Base-by-base conservation (phyloP, 2,329 filamentous ascomycete genomes). In the Periconia digitata region DNA sequence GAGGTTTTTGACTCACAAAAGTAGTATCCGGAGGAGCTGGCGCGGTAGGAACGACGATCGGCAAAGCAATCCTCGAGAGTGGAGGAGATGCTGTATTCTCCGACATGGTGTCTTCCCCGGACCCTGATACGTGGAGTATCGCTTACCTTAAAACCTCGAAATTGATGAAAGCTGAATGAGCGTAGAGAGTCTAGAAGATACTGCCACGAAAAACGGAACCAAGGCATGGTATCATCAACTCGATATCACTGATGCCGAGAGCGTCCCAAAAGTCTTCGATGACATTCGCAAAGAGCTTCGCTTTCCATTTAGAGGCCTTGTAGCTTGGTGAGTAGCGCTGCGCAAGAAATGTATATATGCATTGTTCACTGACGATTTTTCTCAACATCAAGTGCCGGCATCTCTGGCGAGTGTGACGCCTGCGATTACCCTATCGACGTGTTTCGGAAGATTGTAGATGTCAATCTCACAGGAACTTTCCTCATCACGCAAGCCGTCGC, bases 381-480 rank as follows among this genome's bases (percentile, higher is more conserved):
- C 8, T 15, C 3, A 5, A 32, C 8, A n/a, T n/a, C 4, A 13
- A 32, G 27, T 18, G 62, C 65, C 3, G 64, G 61, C 8, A 66
- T 67, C 17, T 64, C 63, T 2, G 62, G 60, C 27, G 62, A 64
- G 38, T 58, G 54, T 46, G 62, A 66, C 44, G 70, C 67, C 7
- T 54, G 66, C 7, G 61, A 66, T 32, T 73, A 72, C 43, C 58
- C 64, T 2, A 50, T 59, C 17, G 53, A 60, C 12, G 59, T 65
- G 15, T 71, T 72, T 50, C 58, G 66, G 6, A 63, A 62, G 23
- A 66, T 74, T 21, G 49, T 73, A 10, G 64, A 72, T 40, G 63
- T 72, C 35, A 73, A 74, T 40, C 62, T 70, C 1, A 59, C 66
- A n/a, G 70, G 71, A 6, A 69, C 67, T 4, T 72, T 73, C 49